Conservation (phyloP, 306 rosid species). For the Herpetospermum pedunculosum region DNA sequence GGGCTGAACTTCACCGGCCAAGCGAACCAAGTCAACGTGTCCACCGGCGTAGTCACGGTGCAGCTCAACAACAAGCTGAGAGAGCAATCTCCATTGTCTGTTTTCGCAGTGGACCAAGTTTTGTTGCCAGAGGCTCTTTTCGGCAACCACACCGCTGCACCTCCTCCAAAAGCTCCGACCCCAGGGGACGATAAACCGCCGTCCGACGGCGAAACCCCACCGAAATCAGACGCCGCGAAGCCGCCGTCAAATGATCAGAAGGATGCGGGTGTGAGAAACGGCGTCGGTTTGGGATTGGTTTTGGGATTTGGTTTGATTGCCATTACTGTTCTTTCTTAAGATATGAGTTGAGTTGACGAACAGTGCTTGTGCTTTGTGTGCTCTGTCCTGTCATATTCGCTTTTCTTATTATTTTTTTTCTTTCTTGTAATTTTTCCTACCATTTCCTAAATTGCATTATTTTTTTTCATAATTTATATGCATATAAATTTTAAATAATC, state of each 20-base stretch:
- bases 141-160: conserved; percentile 21
- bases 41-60: conserved; percentile 33
- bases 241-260: neutral
- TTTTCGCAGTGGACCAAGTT: conserved; percentile 54
- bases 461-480: neutral
- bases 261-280: neutral
- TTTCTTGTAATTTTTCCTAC: neutral
- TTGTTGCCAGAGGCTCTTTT: conserved; percentile 48
- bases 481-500: neutral
- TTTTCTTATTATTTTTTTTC: neutral
- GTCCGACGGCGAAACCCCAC: neutral
- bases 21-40: conserved; percentile 63
- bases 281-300: neutral
- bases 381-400: neutral
- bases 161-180: neutral
- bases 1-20: conserved; percentile 67
- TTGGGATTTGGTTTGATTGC: neutral
- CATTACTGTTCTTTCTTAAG: neutral
- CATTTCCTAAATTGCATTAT: neutral
- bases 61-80: conserved; percentile 45
- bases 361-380: neutral
- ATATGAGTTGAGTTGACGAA: neutral
- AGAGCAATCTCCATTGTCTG: conserved; percentile 40
- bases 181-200: conserved; percentile 25
- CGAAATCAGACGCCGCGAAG: neutral